These are phyloP conservation scores for Microsporum canis DNA, from an alignment of 2,329 filamentous ascomycete species.

Conservation along the genomic window DNA sequence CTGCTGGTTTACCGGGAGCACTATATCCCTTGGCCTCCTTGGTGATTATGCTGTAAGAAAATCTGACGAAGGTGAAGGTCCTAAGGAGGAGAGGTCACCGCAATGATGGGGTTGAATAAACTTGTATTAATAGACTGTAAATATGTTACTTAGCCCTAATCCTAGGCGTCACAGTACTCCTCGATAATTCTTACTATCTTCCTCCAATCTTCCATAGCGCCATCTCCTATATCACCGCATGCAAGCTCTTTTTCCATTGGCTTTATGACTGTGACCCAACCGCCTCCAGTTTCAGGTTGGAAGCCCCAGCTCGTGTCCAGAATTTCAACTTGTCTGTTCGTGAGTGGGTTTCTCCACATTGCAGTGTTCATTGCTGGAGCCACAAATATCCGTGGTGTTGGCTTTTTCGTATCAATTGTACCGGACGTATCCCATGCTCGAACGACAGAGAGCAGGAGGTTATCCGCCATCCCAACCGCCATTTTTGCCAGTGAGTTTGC, in stretches of 20 bases:
- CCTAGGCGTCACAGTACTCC: slow-evolving; percentile 21
- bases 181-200: slow-evolving; percentile 57
- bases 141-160: not conserved
- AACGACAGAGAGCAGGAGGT: slow-evolving; percentile 60
- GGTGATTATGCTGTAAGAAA: slow-evolving; percentile 40
- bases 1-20: slow-evolving; percentile 50
- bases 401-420: slow-evolving; percentile 24
- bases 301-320: slow-evolving; percentile 60
- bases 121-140: not conserved
- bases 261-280: slow-evolving; percentile 28
- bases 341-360: slow-evolving; percentile 79
- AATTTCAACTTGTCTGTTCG: slow-evolving; percentile 53
- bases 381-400: slow-evolving; percentile 53
- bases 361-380: slow-evolving; percentile 72
- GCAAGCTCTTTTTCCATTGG: slow-evolving; percentile 43
- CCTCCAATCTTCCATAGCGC: slow-evolving; percentile 68
- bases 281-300: slow-evolving; percentile 14
- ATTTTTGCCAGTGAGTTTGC: slow-evolving; percentile 85
- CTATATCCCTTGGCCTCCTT: slow-evolving; percentile 44
- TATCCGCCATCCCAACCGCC: slow-evolving; percentile 63
- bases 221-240: slow-evolving; percentile 68
- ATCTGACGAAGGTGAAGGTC: not conserved
- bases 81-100: not conserved
- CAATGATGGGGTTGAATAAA: not conserved
- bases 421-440: slow-evolving; percentile 74